phyloP scores from a whole-genome alignment of 352 stramenopile species.

The Aphanomyces astaci region DNA sequence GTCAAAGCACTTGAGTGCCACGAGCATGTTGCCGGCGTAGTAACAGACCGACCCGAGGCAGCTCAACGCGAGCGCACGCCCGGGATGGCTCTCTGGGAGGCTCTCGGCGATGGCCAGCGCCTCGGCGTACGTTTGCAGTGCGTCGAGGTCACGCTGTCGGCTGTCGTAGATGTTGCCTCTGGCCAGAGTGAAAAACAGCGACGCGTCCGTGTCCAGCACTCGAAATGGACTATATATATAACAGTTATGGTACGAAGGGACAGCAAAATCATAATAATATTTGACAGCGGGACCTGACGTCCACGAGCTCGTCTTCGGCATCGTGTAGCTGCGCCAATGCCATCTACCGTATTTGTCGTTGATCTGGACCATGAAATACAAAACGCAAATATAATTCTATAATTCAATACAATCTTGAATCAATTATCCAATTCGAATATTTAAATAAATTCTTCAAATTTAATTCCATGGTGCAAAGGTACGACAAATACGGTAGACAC shows the following conservation, averaged over 20 bases:
- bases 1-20: constrained; percentile 51
- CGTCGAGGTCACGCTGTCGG: constrained; percentile 41
- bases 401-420: too few relatives aligned
- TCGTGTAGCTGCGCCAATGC: constrained; percentile 41
- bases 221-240: constrained; percentile 7
- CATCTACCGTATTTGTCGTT: too few relatives aligned
- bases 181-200: constrained; percentile 47
- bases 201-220: constrained; percentile 31
- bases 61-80: constrained; percentile 37
- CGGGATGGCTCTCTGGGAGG: constrained; percentile 33
- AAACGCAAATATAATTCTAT: too few relatives aligned
- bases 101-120: constrained; percentile 6
- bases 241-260: background rate
- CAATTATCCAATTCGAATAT: too few relatives aligned
- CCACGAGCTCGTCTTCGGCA: constrained; percentile 34
- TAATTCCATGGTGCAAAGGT: too few relatives aligned
- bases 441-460: too few relatives aligned
- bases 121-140: constrained; percentile 33
- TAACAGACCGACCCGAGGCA: constrained; percentile 50
- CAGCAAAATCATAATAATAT: background rate
- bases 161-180: constrained; percentile 52
- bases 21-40: constrained; percentile 38
- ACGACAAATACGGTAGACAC: too few relatives aligned
- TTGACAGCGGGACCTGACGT: constrained; percentile 27
- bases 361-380: too few relatives aligned